Conservation (phyloP, 495 filamentous ascomycete species). For the Penicillium longicatenatum region DNA sequence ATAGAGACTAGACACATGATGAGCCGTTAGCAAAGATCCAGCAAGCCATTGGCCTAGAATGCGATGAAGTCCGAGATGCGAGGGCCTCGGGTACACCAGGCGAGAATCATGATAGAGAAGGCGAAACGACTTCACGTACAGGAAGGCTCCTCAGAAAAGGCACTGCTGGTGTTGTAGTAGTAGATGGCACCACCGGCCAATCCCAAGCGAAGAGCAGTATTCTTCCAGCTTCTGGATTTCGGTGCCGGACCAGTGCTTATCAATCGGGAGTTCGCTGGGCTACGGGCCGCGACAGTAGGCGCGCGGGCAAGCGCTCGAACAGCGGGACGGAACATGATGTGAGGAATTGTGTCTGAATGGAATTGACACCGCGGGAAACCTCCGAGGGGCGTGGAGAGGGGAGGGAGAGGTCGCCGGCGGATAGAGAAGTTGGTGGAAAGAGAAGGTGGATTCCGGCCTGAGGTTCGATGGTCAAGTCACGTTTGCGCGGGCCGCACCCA, state of each 20-base stretch:
- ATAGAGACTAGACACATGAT: slow-evolving; percentile 34
- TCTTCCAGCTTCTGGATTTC: slow-evolving; percentile 81
- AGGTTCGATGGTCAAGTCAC: slow-evolving; percentile 29
- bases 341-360: slow-evolving; percentile 12
- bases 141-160: slow-evolving; percentile 80
- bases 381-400: slow-evolving; percentile 15
- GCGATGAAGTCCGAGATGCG: slow-evolving; percentile 8
- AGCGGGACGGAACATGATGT: slow-evolving; percentile 63
- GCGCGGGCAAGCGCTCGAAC: slow-evolving; percentile 57
- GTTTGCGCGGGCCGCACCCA: slow-evolving; percentile 18
- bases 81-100: slow-evolving; percentile 10
- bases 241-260: slow-evolving; percentile 69
- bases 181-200: slow-evolving; percentile 79
- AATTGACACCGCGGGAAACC: slow-evolving; percentile 18
- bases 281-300: slow-evolving; percentile 43
- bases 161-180: slow-evolving; percentile 86
- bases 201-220: slow-evolving; percentile 68
- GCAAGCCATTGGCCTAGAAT: slow-evolving; percentile 5
- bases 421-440: slow-evolving; percentile 30
- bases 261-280: slow-evolving; percentile 57
- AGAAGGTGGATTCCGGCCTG: slow-evolving; percentile 31
- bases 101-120: background rate
- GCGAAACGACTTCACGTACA: slow-evolving; percentile 55
- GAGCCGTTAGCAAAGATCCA: slow-evolving; percentile 4
- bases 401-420: slow-evolving; percentile 12